Percentiles rank a stretch among this genome's conserved stretches.
These are phyloP conservation scores for Paraconiothyrium sp. DNA, from an alignment of 2,329 filamentous ascomycete species.

Conservation along the genomic window DNA sequence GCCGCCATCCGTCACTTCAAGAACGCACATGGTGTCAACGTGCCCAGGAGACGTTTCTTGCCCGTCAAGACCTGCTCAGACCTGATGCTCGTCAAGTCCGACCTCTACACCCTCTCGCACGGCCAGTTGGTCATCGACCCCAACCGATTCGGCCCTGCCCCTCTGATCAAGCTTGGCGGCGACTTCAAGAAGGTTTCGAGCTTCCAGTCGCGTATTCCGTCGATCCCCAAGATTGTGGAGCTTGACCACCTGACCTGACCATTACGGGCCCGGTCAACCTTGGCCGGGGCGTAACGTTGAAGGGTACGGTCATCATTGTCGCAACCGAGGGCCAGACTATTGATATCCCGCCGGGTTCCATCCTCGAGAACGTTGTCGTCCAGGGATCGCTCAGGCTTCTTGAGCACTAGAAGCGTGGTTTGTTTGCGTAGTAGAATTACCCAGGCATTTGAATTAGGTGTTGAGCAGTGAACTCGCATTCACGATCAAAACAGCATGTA, in stretches of 20 bases:
- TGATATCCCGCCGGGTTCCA: slow-evolving; percentile 94
- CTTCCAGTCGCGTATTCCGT: slow-evolving; percentile 87
- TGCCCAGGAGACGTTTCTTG: slow-evolving; percentile 96
- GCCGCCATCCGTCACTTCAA: slow-evolving; percentile 98
- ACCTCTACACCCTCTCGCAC: slow-evolving; percentile 98
- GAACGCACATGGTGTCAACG: slow-evolving; percentile 98
- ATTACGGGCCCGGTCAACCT: slow-evolving; percentile 98
- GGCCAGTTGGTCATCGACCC: slow-evolving; percentile 97
- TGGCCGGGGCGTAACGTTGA: slow-evolving; percentile 91
- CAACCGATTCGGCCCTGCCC: slow-evolving; percentile 93
- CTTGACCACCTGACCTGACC: slow-evolving; percentile 93
- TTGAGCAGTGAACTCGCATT: slow-evolving; percentile 18
- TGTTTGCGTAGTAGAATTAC: slow-evolving; percentile 36
- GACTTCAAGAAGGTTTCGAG: slow-evolving; percentile 99
- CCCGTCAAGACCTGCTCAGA: slow-evolving; percentile 99
- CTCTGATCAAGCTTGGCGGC: slow-evolving; percentile 96
- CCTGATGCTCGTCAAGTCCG: slow-evolving; percentile 99
- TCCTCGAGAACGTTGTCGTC: slow-evolving; percentile 98
- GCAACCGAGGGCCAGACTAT: slow-evolving; percentile 98
- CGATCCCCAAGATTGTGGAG: slow-evolving; percentile 90
- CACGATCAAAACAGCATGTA: slow-evolving; percentile 29
- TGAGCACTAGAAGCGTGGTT: slow-evolving; percentile 64
- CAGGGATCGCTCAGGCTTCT: slow-evolving; percentile 88
- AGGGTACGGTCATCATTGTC: slow-evolving; percentile 99
- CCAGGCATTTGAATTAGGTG: slow-evolving; percentile 33